Base-by-base conservation (phyloP, 2,329 filamentous ascomycete genomes). In the Alternaria incomplexa region DNA sequence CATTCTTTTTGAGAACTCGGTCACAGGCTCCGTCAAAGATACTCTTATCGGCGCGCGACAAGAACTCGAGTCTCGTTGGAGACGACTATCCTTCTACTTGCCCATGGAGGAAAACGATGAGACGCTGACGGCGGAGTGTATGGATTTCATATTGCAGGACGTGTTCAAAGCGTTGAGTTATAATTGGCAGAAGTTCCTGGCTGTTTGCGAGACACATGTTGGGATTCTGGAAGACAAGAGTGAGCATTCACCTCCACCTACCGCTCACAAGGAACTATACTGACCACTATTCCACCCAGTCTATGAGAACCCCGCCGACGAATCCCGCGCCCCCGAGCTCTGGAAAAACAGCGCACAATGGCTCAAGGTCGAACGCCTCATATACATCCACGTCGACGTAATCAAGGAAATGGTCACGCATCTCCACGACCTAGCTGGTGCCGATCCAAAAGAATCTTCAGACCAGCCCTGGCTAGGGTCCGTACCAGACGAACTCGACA, bases 301-400 rank as follows among this genome's bases (percentile, higher is more conserved):
- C 55, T 87, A 85, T 61, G 85, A 86, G 30, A 83, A 83, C 32
- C 85, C 85, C 0, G 84, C 85, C 4, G 85, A 87, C 55, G 84
- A 86, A 64, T 83, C 80, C 10, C 79, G 84, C 2, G 85, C 85
- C 0, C 83, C 83, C 2, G 84, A 86, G 62, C 74, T 86, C 8
- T 87, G 85, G 83, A 79, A 77, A 12, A 85, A 86, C 66, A 83
- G 82, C 23, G 81, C 79, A 15, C 67, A 81, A 10, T 86, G 85
- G 84, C 76, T 85, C n/a, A 85, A 84, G 61, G 80, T 85, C 10
- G 84, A 86, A 65, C 84, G 85, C 44, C 71, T 86, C 45, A 80
- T 86, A 69, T 84, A 82, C 70, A 79, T 84, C 12, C 85, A 86
- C 63, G 73, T 79, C 22, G 83, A 85, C 61, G 74, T 84, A 5